These are phyloP conservation scores for Kodamaea sp. DNA, from an alignment of 1,139 yeast species.

Conservation along the genomic window DNA sequence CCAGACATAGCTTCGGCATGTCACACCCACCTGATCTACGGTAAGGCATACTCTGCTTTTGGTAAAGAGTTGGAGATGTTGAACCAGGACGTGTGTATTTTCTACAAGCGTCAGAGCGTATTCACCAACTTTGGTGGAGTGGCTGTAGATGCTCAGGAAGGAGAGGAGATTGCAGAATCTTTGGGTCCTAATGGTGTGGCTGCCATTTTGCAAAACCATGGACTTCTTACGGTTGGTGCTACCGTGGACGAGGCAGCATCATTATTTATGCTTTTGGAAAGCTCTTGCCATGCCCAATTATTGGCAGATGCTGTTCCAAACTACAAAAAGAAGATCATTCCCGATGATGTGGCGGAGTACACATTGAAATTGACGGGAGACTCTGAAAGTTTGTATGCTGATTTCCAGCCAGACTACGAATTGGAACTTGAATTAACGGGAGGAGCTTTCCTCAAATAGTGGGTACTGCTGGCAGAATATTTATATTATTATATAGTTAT, in stretches of 20 bases:
- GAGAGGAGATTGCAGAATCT: slow-evolving; percentile 64
- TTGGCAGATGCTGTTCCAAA: slow-evolving; percentile 59
- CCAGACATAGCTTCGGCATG: slow-evolving; percentile 84
- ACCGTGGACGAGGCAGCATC: slow-evolving; percentile 87
- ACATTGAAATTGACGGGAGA: slow-evolving; percentile 64
- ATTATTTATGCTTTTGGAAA: slow-evolving; percentile 62
- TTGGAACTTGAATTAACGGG: slow-evolving; percentile 30
- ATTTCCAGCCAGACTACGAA: slow-evolving; percentile 68
- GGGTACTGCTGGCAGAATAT: not conserved
- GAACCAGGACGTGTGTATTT: slow-evolving; percentile 73
- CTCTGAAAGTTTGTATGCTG: slow-evolving; percentile 68
- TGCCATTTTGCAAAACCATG: slow-evolving; percentile 75
- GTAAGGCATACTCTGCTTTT: slow-evolving; percentile 74
- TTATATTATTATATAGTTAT: too few species aligned
- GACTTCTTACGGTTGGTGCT: slow-evolving; percentile 71
- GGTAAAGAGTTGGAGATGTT: slow-evolving; percentile 76
- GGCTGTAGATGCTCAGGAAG: slow-evolving; percentile 74
- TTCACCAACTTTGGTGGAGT: slow-evolving; percentile 77
- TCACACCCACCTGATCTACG: slow-evolving; percentile 74
- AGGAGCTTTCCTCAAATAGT: slow-evolving; percentile 19
- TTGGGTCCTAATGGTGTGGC: slow-evolving; percentile 62
- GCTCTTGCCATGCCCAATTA: slow-evolving; percentile 70
- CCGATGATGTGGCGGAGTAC: slow-evolving; percentile 71
- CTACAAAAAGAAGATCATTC: slow-evolving; percentile 35
- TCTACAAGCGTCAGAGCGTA: slow-evolving; percentile 67